phyloP scores from a whole-genome alignment of 1,284 basidiomycete genomes.

The Ceratorhiza oryzae-sativae region DNA sequence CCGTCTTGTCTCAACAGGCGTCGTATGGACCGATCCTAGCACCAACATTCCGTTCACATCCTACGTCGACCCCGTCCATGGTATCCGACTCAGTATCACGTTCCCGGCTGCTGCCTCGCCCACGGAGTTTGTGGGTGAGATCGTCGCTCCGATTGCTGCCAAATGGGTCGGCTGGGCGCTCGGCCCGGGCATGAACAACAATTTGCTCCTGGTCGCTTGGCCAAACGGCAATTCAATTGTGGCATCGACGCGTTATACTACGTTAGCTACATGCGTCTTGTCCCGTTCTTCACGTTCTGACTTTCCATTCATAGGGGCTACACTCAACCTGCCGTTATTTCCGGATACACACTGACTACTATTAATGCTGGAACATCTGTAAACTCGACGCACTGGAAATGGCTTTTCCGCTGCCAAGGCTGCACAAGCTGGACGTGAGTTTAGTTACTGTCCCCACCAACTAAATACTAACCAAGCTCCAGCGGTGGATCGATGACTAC shows the following conservation, averaged over 20 bases:
- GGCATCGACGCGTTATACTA: constrained; percentile 59
- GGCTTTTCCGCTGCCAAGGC: constrained; percentile 64
- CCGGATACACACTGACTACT: constrained; percentile 58
- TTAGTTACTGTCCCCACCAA: background rate
- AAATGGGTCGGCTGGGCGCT: constrained; percentile 64
- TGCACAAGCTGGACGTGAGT: constrained; percentile 52
- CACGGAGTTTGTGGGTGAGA: constrained; percentile 66
- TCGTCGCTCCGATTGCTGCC: constrained; percentile 61
- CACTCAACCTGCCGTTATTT: constrained; percentile 55
- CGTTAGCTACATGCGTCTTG: constrained; percentile 53
- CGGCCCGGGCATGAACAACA: constrained; percentile 62
- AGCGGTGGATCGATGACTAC: constrained; percentile 53
- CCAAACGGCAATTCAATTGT: constrained; percentile 62
- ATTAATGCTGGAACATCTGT: constrained; percentile 52
- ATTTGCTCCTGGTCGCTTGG: constrained; percentile 59
- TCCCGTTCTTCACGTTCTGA: constrained; percentile 24
- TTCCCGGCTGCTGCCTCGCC: constrained; percentile 36
- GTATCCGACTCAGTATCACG: constrained; percentile 33
- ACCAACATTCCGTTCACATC: constrained; percentile 34
- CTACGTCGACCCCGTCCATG: constrained; percentile 33
- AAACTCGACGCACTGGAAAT: constrained; percentile 64
- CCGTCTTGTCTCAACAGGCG: constrained; percentile 27
- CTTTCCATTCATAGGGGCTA: constrained; percentile 52
- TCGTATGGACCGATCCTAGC: constrained; percentile 31
- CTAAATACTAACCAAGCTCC: constrained; percentile 21